A percentile compares a stretch with the other conserved stretches of the same genome.
phyloP scores from a whole-genome alignment of 805 yeast genomes.

The Schwanniomyces vanrijiae region DNA sequence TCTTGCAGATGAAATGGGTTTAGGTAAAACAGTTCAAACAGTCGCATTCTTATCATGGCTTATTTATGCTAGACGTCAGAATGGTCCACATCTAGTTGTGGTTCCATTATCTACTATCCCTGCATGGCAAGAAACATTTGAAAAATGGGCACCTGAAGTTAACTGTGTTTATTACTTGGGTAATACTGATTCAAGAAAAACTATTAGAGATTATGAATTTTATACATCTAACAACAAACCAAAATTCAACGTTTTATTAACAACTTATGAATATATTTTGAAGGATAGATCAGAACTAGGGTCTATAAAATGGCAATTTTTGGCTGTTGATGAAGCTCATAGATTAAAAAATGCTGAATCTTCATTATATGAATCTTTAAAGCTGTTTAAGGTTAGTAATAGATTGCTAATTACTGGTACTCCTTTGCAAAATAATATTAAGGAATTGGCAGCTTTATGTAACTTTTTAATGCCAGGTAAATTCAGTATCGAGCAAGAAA shows the following conservation, averaged over 20 bases:
- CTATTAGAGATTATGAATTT: constrained; percentile 83
- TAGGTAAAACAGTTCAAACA: constrained; percentile 97
- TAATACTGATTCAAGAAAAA: constrained; percentile 79
- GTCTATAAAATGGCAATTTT: constrained; percentile 85
- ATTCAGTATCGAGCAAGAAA: constrained; percentile 86
- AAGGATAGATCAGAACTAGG: constrained; percentile 86
- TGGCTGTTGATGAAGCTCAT: constrained; percentile 99
- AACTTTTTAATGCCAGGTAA: constrained; percentile 96
- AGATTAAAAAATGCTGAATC: constrained; percentile 92
- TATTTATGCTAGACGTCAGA: constrained; percentile 90
- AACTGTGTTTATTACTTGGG: constrained; percentile 94
- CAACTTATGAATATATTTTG: constrained; percentile 94
- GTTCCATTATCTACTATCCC: constrained; percentile 96
- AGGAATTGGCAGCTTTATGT: constrained; percentile 92
- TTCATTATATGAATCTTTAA: constrained; percentile 85
- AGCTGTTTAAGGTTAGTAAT: constrained; percentile 78
- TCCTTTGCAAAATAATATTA: constrained; percentile 92
- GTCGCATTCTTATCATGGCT: constrained; percentile 94
- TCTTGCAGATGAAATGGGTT: constrained; percentile 97
- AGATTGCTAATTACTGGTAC: constrained; percentile 95
- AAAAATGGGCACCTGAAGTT: constrained; percentile 95
- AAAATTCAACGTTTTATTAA: constrained; percentile 86
- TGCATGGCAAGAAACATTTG: constrained; percentile 99
- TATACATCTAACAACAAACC: constrained; percentile 66
- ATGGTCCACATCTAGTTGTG: constrained; percentile 95